These are phyloP conservation scores for Xerocomus spinulosus DNA, from an alignment of 768 basidiomycete species.

Conservation along the genomic window DNA sequence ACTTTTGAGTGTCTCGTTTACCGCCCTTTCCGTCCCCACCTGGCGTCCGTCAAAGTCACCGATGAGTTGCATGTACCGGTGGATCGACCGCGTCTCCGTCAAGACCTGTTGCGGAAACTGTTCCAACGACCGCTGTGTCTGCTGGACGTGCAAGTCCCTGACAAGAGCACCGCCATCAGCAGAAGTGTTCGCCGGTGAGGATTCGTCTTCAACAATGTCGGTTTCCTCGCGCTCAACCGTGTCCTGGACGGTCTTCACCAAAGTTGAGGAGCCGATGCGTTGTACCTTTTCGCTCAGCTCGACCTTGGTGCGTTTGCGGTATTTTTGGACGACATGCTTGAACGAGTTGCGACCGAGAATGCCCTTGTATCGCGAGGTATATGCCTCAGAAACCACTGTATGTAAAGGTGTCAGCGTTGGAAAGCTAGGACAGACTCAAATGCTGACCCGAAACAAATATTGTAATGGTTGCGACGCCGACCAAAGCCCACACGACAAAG, in stretches of 20 bases:
- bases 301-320: conserved; percentile 30
- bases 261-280: conserved; percentile 1
- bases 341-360: conserved; percentile 46
- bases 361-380: conserved; percentile 58
- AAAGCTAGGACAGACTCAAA: background rate
- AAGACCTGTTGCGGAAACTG: conserved; percentile 38
- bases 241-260: background rate
- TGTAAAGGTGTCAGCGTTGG: background rate
- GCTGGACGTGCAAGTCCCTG: conserved; percentile 5
- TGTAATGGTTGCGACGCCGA: conserved; percentile 75
- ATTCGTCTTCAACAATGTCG: background rate
- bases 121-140: conserved; percentile 33
- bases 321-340: conserved; percentile 42
- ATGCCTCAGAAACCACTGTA: conserved; percentile 62
- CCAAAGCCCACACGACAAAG: conserved; percentile 74
- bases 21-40: background rate
- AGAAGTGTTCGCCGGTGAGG: background rate
- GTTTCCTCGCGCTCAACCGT: conserved; percentile 1
- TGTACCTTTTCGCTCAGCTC: conserved; percentile 14
- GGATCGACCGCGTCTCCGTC: conserved; percentile 34
- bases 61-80: conserved; percentile 38
- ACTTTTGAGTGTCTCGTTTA: conserved; percentile 23
- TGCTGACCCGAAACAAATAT: conserved; percentile 62
- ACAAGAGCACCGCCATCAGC: background rate
- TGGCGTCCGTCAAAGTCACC: conserved; percentile 9